Evolutionary conservation across 106 monocot genomes (phyloP).

Genomic region (Chionographis japonica): DNA sequence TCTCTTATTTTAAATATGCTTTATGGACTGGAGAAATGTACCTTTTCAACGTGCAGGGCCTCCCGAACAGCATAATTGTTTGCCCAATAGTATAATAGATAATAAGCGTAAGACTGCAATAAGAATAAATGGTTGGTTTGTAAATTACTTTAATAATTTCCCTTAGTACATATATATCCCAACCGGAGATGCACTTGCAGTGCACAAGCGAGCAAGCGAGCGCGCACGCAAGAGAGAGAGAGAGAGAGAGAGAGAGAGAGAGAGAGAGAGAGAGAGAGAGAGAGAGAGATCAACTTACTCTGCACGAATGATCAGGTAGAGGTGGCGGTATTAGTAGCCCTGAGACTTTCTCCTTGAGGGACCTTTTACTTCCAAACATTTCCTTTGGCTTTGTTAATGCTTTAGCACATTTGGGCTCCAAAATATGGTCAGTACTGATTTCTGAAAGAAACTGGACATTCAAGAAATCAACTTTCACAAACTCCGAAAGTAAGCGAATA

Average conservation of each 20-base stretch:
- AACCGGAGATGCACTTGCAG: no score
- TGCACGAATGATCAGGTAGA: neutral
- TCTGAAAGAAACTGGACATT: neutral
- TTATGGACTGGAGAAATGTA: neutral
- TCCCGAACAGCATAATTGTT: slow-evolving; percentile 12
- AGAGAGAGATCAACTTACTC: slow-evolving; percentile 1
- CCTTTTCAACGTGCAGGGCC: slow-evolving; percentile 39
- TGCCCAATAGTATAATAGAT: slow-evolving; percentile 31
- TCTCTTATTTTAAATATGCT: no score
- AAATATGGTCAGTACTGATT: neutral
- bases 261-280: no score
- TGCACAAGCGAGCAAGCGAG: no score
- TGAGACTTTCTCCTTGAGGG: neutral
- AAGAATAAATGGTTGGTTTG: neutral
- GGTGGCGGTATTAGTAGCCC: neutral
- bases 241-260: no score
- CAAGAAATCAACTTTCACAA: neutral
- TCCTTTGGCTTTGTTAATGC: neutral
- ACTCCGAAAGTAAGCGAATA: neutral
- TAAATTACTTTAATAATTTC: neutral
- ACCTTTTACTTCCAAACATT: neutral
- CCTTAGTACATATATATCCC: no score
- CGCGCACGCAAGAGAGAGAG: no score
- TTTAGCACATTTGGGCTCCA: neutral
- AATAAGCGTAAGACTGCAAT: slow-evolving; percentile 30